Base-by-base conservation (phyloP, 495 filamentous ascomycete species). In the Halenospora varia region DNA sequence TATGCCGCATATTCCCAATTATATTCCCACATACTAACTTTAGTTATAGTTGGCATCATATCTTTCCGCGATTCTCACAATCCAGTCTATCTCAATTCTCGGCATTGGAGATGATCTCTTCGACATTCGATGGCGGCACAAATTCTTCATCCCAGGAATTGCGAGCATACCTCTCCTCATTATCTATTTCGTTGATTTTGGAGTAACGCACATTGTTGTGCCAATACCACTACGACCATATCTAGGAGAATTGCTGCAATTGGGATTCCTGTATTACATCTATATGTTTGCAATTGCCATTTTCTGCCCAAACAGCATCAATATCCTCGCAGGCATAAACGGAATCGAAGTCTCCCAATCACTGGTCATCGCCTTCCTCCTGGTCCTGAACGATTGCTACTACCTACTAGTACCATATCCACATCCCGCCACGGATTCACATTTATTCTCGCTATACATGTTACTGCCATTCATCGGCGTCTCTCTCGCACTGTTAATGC, bases 111-210 rank as follows among this genome's bases (percentile, higher is more conserved):
- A 99, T 71, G 94, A 99, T 70, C 81, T 97, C 13, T 96, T 99
- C 73, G 94, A 99, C 71, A 95, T 99, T 64, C 85, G 95, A 64
- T 99, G 94, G 94, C 86, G 94, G 50, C 95, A 99, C 77, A 99
- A 99, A 73, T 84, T 97, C 66, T 84, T 97, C 72, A 96, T 99
- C 60, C 94, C 94, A 3, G 95, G 89, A 15, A 90, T 99, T 65
- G 91, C 92, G 35, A 83, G 92, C 24, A 91, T 97, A 57, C 94
- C 94, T 0, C 87, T 99, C 73, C 86, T 99, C 3, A 87, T 96
- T 51, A 90, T 99, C 55, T 99, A 99, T 74, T 96, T 96, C 70
- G 90, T 97, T 66, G 92, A 97, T 71, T 97, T 97, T 68, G 94
- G 92, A 48, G 92, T 99, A 57, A 99, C 94, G 15, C 86, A 90